Evolutionary conservation across 805 yeast species (phyloP), one percentile per base, ranked within the genome.

Genomic region (Zygotorulaspora florentina): DNA sequence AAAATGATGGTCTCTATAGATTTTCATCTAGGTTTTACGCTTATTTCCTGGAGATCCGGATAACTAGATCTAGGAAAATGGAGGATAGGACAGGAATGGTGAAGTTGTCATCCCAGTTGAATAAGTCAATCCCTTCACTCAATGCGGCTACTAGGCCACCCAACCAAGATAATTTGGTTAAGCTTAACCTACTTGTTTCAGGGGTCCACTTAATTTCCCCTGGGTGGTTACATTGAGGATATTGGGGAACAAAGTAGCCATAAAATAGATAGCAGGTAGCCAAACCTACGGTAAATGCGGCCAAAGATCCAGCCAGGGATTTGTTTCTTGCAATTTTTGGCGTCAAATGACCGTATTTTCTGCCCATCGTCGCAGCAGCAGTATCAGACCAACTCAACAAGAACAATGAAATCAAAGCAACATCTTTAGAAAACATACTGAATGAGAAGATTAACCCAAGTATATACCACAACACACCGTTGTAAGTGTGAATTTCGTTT

Each of bases 301-400:
- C 98, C 18, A 81, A 42, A 1, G 93, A 83, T 0, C 99, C 99
- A 1, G 96, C 96, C 38, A 93, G 70, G 2, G 96, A 85, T 66
- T 93, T 93, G 51, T 80, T 79, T 50, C 76, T 72, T 6, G 84
- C 75, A 16, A 91, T 65, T 59, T 83, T 81, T 34, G 95, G 95
- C 7, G 96, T 87, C 52, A 83, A 74, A 57, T 85, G 76, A 8
- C 98, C 98, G 64, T 70, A 91, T 45, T 77, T 77, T 54, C 99
- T 76, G 33, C 99, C 99, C 59, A 90, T 68, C 0, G 96, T 87
- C 2, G 96, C 87, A 2, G 99, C 99, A 2, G 97, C 91, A 8
- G 98, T 88, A 62, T 93, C 99, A 4, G 96, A 89, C 98, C 98
- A 93, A 60, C 96, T 86, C 51, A 93, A 75, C 41, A 91, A 71